A percentile compares a stretch with the other conserved stretches of the same genome.
Evolutionary conservation across 1,284 basidiomycete species (phyloP).

Genomic region (Serendipita sp.): DNA sequence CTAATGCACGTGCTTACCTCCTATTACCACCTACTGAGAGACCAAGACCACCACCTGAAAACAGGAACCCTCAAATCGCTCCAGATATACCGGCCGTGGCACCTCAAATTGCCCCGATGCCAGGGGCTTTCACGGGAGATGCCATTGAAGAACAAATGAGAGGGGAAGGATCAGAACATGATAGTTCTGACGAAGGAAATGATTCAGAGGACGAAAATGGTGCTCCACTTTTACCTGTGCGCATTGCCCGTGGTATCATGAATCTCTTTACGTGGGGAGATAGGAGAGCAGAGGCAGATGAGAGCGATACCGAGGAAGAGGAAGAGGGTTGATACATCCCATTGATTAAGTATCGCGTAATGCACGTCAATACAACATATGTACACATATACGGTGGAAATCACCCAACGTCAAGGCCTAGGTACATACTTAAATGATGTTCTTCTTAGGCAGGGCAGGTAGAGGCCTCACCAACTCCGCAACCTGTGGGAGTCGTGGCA

Average conservation of each 20-base stretch:
- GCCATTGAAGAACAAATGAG: conserved; percentile 9
- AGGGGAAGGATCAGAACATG: background rate
- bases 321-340: conserved; percentile 13
- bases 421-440: background rate
- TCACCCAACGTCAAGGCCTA: background rate
- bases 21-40: conserved; percentile 39
- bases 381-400: background rate
- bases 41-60: conserved; percentile 19
- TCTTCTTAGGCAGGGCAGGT: background rate
- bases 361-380: background rate
- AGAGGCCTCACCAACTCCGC: background rate
- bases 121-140: background rate
- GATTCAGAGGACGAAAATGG: conserved; percentile 15
- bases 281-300: conserved; percentile 19
- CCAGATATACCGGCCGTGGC: background rate
- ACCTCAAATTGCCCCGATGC: background rate
- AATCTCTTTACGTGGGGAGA: conserved; percentile 14
- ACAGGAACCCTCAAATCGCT: conserved; percentile 16
- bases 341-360: background rate
- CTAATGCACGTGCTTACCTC: conserved; percentile 50
- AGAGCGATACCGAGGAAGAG: conserved; percentile 16
- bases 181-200: conserved; percentile 12
- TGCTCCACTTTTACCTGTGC: conserved; percentile 8
- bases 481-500: background rate
- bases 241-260: conserved; percentile 10